Evolutionary conservation across 352 stramenopile genomes (phyloP), one percentile per base, ranked within the genome.

Genomic region (Phytophthora agathidicida): DNA sequence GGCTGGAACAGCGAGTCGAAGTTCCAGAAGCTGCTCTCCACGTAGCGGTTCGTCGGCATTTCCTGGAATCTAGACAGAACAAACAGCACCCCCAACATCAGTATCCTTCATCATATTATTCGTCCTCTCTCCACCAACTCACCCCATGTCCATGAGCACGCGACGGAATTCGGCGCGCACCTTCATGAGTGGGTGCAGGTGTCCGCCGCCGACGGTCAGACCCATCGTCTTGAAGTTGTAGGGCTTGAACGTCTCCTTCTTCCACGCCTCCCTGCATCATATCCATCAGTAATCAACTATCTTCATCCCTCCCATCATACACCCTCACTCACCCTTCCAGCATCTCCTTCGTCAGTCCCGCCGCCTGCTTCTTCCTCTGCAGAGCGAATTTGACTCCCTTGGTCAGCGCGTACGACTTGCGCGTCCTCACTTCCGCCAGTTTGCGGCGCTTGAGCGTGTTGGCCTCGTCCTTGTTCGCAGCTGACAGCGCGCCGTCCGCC

Each of bases 11-110:
- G 87, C 44, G 97, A 96, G 76, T 99, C 98, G 77, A 99, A 99
- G 84, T 99, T 99, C 98, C 98, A 99, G 77, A 99, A 99, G 60
- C 89, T 98, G 68, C 82, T 98, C 77, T 99, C 98, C 19, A 99
- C 97, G 84, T 93, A 99, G 73, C 97, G 97, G 80, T 98, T 99
- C 24, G 98, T 99, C 20, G 97, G 97, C 98, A 99, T 99, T 81
- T 99, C 98, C 32, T 98, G 73, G 72, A 99, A 99, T 38, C 86
- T 95, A 53, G 7, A 60, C 13, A 26, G 3, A 9, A 9, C 9
- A 46, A 46, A 7, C 11, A 45, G 26, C n/a, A n/a, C n/a, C n/a
- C n/a, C 5, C 5, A 39, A n/a, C 2, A 43, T 60, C n/a, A 59
- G 41, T 16, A 28, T 30, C 38, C 17, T 30, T 31, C 14, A 13